These are phyloP conservation scores for Coffea humblotiana DNA, from an alignment of 305 asterid genomes.

Conservation along the genomic window DNA sequence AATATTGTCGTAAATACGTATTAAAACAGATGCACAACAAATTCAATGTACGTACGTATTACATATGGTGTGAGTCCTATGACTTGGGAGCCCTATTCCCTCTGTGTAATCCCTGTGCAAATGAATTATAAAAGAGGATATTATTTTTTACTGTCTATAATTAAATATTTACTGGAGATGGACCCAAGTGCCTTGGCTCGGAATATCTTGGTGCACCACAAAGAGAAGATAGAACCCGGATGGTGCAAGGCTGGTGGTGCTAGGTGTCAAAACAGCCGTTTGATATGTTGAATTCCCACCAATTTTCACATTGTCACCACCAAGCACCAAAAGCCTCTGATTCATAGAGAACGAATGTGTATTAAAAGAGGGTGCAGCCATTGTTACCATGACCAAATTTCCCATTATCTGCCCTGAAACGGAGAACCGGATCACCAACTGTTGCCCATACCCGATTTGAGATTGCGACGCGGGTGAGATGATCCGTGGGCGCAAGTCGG, in stretches of 20 bases:
- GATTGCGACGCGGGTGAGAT: conserved; percentile 37
- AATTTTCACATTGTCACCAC: conserved; percentile 4
- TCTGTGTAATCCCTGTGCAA: not conserved
- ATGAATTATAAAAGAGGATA: not conserved
- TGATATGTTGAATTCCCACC: conserved; percentile 30
- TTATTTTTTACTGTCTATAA: not conserved
- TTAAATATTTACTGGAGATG: conserved; percentile 27
- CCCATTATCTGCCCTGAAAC: conserved; percentile 29
- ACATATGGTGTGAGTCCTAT: not conserved
- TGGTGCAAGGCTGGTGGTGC: conserved; percentile 48
- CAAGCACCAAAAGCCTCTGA: conserved; percentile 53
- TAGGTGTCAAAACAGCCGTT: conserved; percentile 35
- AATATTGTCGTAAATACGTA: not conserved
- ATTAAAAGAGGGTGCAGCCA: conserved; percentile 54
- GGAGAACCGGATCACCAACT: conserved; percentile 27
- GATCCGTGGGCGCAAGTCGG: conserved; percentile 39
- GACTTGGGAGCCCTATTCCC: not conserved
- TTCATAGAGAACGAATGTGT: conserved; percentile 78
- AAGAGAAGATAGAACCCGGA: conserved; percentile 57
- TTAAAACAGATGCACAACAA: not conserved
- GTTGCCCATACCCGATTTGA: conserved; percentile 29
- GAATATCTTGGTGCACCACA: conserved; percentile 61
- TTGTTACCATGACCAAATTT: conserved; percentile 35
- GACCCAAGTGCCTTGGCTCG: conserved; percentile 66
- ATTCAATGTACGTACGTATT: not conserved